phyloP scores from a whole-genome alignment of 2,329 filamentous ascomycete genomes.

The Bretziella fagacearum region DNA sequence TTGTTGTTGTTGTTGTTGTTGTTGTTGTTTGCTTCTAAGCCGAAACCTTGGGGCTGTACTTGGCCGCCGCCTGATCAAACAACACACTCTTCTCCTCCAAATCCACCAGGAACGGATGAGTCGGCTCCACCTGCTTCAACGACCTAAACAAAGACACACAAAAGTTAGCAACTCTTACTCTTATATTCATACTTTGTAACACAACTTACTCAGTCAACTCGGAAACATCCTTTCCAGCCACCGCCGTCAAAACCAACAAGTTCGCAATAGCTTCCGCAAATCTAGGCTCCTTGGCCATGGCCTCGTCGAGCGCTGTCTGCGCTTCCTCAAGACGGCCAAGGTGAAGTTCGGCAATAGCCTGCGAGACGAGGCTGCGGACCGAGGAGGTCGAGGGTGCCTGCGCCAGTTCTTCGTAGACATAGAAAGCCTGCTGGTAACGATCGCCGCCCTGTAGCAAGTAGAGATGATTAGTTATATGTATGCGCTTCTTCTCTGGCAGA shows the following conservation, averaged over 20 bases:
- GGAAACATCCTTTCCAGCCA: slow-evolving; percentile 53
- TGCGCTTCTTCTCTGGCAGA: not conserved
- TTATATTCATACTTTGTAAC: not conserved
- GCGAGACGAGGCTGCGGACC: slow-evolving; percentile 59
- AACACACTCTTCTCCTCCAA: slow-evolving; percentile 70
- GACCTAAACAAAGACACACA: slow-evolving; percentile 5
- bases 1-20: too few relatives aligned
- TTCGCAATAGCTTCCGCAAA: slow-evolving; percentile 69
- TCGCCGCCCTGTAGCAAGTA: slow-evolving; percentile 55
- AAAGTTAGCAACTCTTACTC: slow-evolving; percentile 10
- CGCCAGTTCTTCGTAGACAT: slow-evolving; percentile 92
- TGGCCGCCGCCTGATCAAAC: slow-evolving; percentile 72
- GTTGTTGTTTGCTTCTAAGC: too few relatives aligned
- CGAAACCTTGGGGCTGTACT: slow-evolving; percentile 66
- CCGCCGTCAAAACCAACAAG: slow-evolving; percentile 57
- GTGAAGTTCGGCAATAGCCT: slow-evolving; percentile 83
- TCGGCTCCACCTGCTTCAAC: slow-evolving; percentile 41
- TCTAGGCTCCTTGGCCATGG: slow-evolving; percentile 53
- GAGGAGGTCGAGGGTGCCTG: slow-evolving; percentile 70
- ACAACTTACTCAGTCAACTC: slow-evolving; percentile 46
- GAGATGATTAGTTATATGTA: slow-evolving; percentile 18
- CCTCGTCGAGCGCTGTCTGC: slow-evolving; percentile 68
- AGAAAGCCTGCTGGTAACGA: slow-evolving; percentile 91
- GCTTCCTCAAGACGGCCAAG: slow-evolving; percentile 79
- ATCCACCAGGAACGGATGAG: slow-evolving; percentile 57